phyloP scores from a whole-genome alignment of 768 basidiomycete genomes.

The Mycena chlorophos region DNA sequence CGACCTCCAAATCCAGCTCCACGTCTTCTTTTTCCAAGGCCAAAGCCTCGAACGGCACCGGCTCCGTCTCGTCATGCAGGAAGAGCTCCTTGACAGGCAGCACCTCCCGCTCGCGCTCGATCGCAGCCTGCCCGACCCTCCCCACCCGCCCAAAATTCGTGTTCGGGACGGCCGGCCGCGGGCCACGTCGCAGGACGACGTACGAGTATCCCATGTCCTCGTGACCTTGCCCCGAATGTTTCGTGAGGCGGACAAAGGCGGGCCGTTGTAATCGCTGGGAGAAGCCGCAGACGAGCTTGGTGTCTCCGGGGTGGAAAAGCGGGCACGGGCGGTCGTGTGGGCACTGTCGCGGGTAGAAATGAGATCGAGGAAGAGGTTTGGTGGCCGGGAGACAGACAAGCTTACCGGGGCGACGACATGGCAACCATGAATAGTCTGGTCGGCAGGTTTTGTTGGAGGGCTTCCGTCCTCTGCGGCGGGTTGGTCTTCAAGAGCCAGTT shows the following conservation, averaged over 20 bases:
- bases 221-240: conserved; percentile 81
- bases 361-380: conserved; percentile 6
- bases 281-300: conserved; percentile 72
- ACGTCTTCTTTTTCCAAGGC: conserved; percentile 11
- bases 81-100: conserved; percentile 42
- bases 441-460: too few relatives aligned
- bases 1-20: conserved; percentile 2
- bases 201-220: conserved; percentile 91
- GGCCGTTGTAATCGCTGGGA: conserved; percentile 87
- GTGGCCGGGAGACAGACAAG: conserved; percentile 21
- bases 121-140: conserved; percentile 48
- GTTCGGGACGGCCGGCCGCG: conserved; percentile 50
- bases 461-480: too few relatives aligned
- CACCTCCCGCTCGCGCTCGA: conserved; percentile 35
- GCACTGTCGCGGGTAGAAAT: conserved; percentile 53
- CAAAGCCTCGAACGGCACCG: conserved; percentile 6
- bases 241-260: conserved; percentile 80
- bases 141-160: conserved; percentile 53
- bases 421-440: conserved; percentile 52
- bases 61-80: conserved; percentile 37
- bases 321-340: conserved; percentile 90
- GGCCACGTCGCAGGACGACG: conserved; percentile 80
- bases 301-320: conserved; percentile 56
- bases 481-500: too few relatives aligned
- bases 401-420: conserved; percentile 90